A percentile compares a stretch with the other conserved stretches of the same genome.
Conservation (phyloP, 2,329 filamentous ascomycete species). For the Fusarium nanum region DNA sequence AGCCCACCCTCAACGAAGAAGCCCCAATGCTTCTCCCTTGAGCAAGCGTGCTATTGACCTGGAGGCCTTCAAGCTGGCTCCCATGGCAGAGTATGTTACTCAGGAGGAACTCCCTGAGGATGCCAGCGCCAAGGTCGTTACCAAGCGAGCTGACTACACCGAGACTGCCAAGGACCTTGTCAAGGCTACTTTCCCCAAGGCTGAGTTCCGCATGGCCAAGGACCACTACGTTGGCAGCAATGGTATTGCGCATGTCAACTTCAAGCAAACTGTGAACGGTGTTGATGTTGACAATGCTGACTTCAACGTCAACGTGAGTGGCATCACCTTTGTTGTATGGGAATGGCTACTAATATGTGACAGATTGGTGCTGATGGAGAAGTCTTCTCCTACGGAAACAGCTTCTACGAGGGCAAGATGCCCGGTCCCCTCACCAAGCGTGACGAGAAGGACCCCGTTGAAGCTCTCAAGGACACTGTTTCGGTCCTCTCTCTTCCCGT, state of each 20-base stretch:
- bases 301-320: slow-evolving; percentile 70
- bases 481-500: slow-evolving; percentile 51
- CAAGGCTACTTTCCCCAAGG: slow-evolving; percentile 52
- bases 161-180: slow-evolving; percentile 59
- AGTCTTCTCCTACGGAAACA: slow-evolving; percentile 69
- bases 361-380: slow-evolving; percentile 62
- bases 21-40: slow-evolving; percentile 40
- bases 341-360: not conserved
- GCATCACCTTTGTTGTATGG: no score
- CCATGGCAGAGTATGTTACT: slow-evolving; percentile 47
- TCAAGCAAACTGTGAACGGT: slow-evolving; percentile 68
- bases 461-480: slow-evolving; percentile 57
- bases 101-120: slow-evolving; percentile 36
- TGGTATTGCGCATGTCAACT: slow-evolving; percentile 68
- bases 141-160: slow-evolving; percentile 53
- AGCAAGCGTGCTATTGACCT: slow-evolving; percentile 50
- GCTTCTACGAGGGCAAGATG: slow-evolving; percentile 57
- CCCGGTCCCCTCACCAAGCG: slow-evolving; percentile 56
- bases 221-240: slow-evolving; percentile 67
- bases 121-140: slow-evolving; percentile 36
- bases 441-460: slow-evolving; percentile 56
- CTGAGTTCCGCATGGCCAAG: slow-evolving; percentile 61
- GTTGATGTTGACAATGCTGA: slow-evolving; percentile 71
- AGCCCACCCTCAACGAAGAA: slow-evolving; percentile 49
- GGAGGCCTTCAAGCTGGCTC: slow-evolving; percentile 49